phyloP scores from a whole-genome alignment of 2,329 filamentous ascomycete species.

The Rugonectria rugulosa region DNA sequence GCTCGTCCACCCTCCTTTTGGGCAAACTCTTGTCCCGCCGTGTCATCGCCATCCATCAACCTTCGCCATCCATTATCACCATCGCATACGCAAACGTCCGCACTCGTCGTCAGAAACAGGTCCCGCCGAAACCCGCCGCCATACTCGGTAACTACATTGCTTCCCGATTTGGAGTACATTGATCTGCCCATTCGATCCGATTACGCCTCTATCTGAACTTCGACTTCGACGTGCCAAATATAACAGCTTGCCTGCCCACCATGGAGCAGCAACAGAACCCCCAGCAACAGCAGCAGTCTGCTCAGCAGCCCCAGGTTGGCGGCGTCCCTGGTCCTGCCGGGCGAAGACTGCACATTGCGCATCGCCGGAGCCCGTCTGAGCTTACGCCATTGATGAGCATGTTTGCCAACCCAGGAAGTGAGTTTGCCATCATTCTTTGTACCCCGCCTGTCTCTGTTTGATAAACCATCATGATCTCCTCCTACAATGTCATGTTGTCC shows the following conservation, averaged over 20 bases:
- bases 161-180: conserved; percentile 32
- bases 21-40: conserved; percentile 44
- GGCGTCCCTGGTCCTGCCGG: conserved; percentile 78
- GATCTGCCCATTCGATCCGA: conserved; percentile 29
- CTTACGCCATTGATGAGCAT: conserved; percentile 97
- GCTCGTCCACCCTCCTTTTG: conserved; percentile 50
- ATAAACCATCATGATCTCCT: neutral
- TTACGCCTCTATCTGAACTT: conserved; percentile 28
- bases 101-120: conserved; percentile 34
- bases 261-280: conserved; percentile 68
- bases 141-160: conserved; percentile 33
- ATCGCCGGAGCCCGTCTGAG: conserved; percentile 96
- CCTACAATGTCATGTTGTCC: neutral
- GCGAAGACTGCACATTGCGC: conserved; percentile 94
- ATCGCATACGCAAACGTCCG: conserved; percentile 33
- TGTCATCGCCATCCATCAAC: conserved; percentile 40
- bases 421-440: conserved; percentile 46
- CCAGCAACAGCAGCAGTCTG: conserved; percentile 53
- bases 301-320: conserved; percentile 58
- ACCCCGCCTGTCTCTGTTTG: neutral
- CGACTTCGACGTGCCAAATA: conserved; percentile 51
- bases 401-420: conserved; percentile 73
- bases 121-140: conserved; percentile 33
- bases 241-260: conserved; percentile 53
- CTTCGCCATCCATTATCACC: conserved; percentile 34